Conservation (phyloP, 345 rosid species). For the Gossypium thurberi region DNA sequence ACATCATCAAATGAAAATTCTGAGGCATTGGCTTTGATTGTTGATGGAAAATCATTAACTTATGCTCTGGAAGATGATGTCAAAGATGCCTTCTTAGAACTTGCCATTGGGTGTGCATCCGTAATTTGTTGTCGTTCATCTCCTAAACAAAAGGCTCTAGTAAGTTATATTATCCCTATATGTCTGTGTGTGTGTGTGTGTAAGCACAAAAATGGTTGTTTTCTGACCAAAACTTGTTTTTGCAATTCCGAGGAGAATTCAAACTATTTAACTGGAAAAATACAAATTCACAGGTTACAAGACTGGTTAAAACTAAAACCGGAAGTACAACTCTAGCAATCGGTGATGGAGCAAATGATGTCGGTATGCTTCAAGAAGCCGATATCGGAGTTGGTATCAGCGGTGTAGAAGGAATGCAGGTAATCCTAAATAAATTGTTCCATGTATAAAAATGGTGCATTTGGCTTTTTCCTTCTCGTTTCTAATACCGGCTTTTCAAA, state of each 20-base stretch:
- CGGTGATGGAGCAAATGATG: conserved; percentile 98
- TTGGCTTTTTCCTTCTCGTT: background rate
- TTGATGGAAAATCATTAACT: conserved; percentile 79
- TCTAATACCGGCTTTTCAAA: background rate
- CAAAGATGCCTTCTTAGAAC: conserved; percentile 70
- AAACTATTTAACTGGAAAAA: background rate
- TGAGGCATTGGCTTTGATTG: conserved; percentile 78
- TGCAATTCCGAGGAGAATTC: background rate
- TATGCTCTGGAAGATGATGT: conserved; percentile 73
- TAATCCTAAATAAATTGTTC: conserved; percentile 13
- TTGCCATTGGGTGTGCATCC: conserved; percentile 83
- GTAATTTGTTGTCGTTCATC: conserved; percentile 96
- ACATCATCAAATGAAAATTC: conserved; percentile 38
- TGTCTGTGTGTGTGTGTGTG: background rate
- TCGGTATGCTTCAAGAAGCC: conserved; percentile 99
- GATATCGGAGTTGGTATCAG: conserved; percentile 96
- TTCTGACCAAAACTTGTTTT: background rate
- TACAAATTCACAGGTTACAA: conserved; percentile 61
- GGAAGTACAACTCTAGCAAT: conserved; percentile 84
- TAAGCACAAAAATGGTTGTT: background rate
- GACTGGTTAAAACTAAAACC: conserved; percentile 74
- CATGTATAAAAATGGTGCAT: background rate
- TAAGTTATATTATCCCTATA: conserved; percentile 27
- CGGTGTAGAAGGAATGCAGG: conserved; percentile 99
- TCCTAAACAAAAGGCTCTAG: conserved; percentile 94